Evolutionary conservation across 2,329 filamentous ascomycete genomes (phyloP).

Genomic region (Cordyceps farinosa): DNA sequence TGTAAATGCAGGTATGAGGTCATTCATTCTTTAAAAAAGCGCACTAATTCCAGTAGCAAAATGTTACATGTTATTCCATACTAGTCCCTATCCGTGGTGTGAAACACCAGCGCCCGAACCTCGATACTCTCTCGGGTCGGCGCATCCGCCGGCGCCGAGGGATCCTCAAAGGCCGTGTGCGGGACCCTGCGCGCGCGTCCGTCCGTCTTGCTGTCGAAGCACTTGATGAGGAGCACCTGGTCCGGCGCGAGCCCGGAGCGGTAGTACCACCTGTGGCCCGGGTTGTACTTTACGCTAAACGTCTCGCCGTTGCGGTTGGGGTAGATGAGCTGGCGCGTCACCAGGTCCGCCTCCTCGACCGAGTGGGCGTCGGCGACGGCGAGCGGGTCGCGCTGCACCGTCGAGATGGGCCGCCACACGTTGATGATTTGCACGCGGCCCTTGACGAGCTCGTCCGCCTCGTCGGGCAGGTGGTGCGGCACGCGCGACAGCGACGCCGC

Average conservation of each 20-base stretch:
- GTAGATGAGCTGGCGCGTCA: slow-evolving; percentile 48
- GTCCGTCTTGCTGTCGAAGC: slow-evolving; percentile 56
- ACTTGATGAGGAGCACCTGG: slow-evolving; percentile 58
- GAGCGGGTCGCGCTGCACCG: slow-evolving; percentile 51
- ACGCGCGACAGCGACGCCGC: slow-evolving; percentile 42
- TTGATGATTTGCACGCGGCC: slow-evolving; percentile 52
- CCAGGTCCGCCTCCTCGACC: slow-evolving; percentile 48
- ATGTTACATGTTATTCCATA: not conserved
- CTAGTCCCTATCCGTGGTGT: slow-evolving; percentile 38
- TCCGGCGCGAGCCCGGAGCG: slow-evolving; percentile 47
- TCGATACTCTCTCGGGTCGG: slow-evolving; percentile 59
- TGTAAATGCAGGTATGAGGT: too few species aligned
- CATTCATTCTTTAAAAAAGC: not conserved
- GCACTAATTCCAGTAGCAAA: not conserved
- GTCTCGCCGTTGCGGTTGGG: slow-evolving; percentile 49
- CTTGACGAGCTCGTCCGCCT: slow-evolving; percentile 40
- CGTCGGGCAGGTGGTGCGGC: slow-evolving; percentile 37
- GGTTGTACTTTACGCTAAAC: slow-evolving; percentile 40
- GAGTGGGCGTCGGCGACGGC: slow-evolving; percentile 49
- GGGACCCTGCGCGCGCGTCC: slow-evolving; percentile 50
- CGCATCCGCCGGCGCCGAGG: slow-evolving; percentile 33
- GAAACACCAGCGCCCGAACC: slow-evolving; percentile 51
- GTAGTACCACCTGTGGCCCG: slow-evolving; percentile 50
- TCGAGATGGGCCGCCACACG: slow-evolving; percentile 49
- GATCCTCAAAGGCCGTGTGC: slow-evolving; percentile 53